Conservation (phyloP, 148 eudicot species). For the Diospyros kaki region DNA sequence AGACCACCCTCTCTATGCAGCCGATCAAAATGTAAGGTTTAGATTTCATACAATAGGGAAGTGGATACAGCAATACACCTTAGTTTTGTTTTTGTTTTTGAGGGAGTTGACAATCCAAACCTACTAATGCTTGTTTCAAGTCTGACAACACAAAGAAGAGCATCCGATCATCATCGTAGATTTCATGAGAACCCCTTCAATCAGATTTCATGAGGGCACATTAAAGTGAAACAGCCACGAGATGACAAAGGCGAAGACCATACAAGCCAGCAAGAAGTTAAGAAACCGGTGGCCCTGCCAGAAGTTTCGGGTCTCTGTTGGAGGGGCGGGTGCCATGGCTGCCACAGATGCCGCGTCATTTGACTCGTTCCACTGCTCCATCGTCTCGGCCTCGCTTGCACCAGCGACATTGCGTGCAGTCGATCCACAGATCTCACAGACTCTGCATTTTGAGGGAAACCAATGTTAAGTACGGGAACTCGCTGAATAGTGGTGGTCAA, state of each 20-base stretch:
- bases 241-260: constrained; percentile 92
- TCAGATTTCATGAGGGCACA: constrained; percentile 46
- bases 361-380: constrained; percentile 61
- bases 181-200: constrained; percentile 12
- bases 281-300: constrained; percentile 87
- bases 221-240: constrained; percentile 96
- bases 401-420: constrained; percentile 72
- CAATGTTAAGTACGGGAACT: not conserved
- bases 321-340: constrained; percentile 22
- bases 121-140: not conserved
- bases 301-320: constrained; percentile 52
- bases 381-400: constrained; percentile 42
- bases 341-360: constrained; percentile 36
- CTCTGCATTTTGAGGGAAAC: constrained; percentile 32
- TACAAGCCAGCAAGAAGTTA: constrained; percentile 80
- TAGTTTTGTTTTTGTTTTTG: no score
- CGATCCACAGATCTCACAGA: constrained; percentile 86
- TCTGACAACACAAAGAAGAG: not conserved
- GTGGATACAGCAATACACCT: not conserved
- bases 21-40: no score
- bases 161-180: not conserved
- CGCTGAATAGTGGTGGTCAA: not conserved
- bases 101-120: no score
- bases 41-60: not conserved
- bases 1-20: no score